A percentile compares a stretch with the other conserved stretches of the same genome.
Evolutionary conservation across 202 grass and related monocot species (phyloP).

Genomic region (Eragrostis tef): DNA sequence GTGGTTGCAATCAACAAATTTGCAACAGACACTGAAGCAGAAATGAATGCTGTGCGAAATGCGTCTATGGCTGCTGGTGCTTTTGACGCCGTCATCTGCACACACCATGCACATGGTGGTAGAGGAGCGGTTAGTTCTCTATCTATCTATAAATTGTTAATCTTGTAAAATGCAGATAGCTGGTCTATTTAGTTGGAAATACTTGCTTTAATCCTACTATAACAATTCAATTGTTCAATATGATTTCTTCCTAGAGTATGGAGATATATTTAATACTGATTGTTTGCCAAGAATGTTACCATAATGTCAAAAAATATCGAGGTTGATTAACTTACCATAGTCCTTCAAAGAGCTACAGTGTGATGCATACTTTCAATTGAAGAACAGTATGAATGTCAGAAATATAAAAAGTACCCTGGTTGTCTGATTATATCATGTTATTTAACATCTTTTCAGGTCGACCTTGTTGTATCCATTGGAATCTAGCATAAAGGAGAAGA

Average conservation of each 20-base stretch:
- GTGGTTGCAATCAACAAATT: conserved; percentile 97
- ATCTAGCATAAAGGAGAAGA: conserved; percentile 90
- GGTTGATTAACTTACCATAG: background rate
- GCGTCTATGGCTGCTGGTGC: conserved; percentile 78
- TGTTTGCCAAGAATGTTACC: background rate
- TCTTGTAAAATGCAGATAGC: background rate
- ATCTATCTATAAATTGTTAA: conserved; percentile 30
- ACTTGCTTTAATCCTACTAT: background rate
- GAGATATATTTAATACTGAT: background rate
- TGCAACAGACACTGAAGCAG: conserved; percentile 82
- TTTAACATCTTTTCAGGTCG: conserved; percentile 63
- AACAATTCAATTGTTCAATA: background rate
- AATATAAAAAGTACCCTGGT: conserved; percentile 3
- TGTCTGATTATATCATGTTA: background rate
- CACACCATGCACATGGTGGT: conserved; percentile 95
- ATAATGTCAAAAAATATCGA: background rate
- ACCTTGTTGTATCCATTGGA: conserved; percentile 93
- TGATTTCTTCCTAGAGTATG: background rate
- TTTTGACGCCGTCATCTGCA: conserved; percentile 85
- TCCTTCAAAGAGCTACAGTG: background rate
- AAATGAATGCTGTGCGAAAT: conserved; percentile 73
- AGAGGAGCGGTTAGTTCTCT: conserved; percentile 85
- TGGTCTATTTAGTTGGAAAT: background rate
- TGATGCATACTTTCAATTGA: background rate
- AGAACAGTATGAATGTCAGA: conserved; percentile 3